Conservation (phyloP, 768 basidiomycete species). For the Tylopilus cervinicoccineus region DNA sequence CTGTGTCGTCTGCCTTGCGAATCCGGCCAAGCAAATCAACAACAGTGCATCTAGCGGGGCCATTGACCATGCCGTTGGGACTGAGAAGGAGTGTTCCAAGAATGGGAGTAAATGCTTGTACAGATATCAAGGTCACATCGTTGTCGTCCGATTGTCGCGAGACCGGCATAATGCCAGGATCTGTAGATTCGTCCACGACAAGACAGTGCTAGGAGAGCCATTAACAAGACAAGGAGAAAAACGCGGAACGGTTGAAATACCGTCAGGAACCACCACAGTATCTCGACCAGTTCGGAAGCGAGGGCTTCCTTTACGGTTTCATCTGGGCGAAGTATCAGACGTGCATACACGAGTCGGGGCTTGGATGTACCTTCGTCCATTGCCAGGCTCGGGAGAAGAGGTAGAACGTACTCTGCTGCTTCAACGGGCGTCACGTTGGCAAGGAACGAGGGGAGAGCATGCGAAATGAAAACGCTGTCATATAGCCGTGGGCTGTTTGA, state of each 20-base stretch:
- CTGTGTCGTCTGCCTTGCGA: constrained; percentile 50
- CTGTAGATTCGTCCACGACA: constrained; percentile 46
- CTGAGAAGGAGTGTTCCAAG: constrained; percentile 86
- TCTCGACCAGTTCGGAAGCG: constrained; percentile 68
- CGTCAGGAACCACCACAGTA: constrained; percentile 93
- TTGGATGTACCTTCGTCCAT: constrained; percentile 69
- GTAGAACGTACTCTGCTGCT: constrained; percentile 89
- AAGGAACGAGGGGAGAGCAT: constrained; percentile 77
- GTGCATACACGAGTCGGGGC: background rate
- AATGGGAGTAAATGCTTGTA: constrained; percentile 88
- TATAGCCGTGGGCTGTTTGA: constrained; percentile 18
- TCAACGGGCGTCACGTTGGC: constrained; percentile 76
- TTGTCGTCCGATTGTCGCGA: constrained; percentile 11
- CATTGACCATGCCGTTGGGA: constrained; percentile 68
- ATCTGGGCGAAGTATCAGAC: constrained; percentile 43
- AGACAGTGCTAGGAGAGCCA: constrained; percentile 53
- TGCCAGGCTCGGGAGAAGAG: constrained; percentile 80
- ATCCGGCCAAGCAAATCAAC: constrained; percentile 76
- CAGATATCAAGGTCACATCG: constrained; percentile 51
- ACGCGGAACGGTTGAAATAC: constrained; percentile 30
- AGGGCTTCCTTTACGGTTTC: constrained; percentile 88
- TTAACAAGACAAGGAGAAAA: constrained; percentile 4
- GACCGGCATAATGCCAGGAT: constrained; percentile 11
- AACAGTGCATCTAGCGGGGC: constrained; percentile 67
- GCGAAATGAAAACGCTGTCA: constrained; percentile 81